Conservation (phyloP, 176 grass and related monocot species). For the Coix lacrymajobi region DNA sequence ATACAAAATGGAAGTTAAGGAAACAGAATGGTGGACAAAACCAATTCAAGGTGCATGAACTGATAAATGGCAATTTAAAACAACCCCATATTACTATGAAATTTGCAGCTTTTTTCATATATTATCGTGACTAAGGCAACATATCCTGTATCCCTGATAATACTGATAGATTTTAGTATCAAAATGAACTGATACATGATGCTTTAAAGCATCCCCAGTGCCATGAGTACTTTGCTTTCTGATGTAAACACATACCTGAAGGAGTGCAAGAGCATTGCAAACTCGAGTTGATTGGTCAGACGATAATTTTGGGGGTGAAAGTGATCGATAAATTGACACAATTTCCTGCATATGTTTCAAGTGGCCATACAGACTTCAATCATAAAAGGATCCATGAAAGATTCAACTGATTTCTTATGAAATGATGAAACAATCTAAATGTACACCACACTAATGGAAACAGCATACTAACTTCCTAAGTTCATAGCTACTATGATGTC, state of each 20-base stretch:
- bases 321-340: constrained; percentile 63
- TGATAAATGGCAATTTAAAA: neutral
- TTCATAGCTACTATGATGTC: neutral
- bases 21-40: neutral
- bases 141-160: neutral
- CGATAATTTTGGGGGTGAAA: constrained; percentile 69
- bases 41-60: neutral
- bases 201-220: neutral
- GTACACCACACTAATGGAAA: neutral
- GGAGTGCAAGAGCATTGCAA: constrained; percentile 95
- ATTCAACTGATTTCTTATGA: neutral
- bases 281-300: constrained; percentile 77
- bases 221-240: neutral
- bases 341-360: constrained; percentile 66
- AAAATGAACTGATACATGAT: neutral
- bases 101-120: neutral
- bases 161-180: neutral
- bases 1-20: constrained; percentile 9
- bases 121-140: neutral
- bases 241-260: constrained; percentile 59
- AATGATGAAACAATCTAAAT: neutral
- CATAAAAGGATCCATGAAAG: neutral
- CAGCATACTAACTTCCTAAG: neutral
- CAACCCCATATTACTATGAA: neutral
- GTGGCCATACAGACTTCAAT: neutral